Evolutionary conservation across 495 filamentous ascomycete genomes (phyloP), one percentile per base, ranked within the genome.

Genomic region (Penicillium herquei): DNA sequence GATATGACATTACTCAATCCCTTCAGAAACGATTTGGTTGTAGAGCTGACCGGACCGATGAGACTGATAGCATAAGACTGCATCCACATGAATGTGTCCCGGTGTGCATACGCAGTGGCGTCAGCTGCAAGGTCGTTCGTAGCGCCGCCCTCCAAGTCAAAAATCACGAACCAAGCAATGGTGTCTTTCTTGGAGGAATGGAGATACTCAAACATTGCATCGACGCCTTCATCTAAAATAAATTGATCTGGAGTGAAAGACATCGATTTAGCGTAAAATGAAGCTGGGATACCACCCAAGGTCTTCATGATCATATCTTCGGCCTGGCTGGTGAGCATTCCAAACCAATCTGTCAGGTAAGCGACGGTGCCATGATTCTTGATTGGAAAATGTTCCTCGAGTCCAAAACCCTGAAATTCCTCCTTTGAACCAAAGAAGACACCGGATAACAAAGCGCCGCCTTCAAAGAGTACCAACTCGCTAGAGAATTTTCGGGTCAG

Each of bases 271-370:
- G 77, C 56, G 49, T 79, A 78, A 57, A 81, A 80, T 0, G 75
- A 63, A 6, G 59, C 65, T 3, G 76, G 75, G 13, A 69, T 65
- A 3, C 63, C 70, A 8, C 70, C 72, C 8, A 33, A 64, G 7
- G 67, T 39, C 6, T 60, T 33, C 1, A 64, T 48, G 1, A 66
- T 63, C n/a, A 67, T 30, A 33, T 81, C 73, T 55, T 85, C 76
- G 12, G 75, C 80, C 52, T 76, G 69, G 46, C 81, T 72, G 0
- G 68, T 64, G 1, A 84, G 54, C 52, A 81, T 67, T 0, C 72
- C 79, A 6, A 85, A 65, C 82, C 82, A 88, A 64, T 84, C 77
- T 17, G 77, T 76, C 30, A 84, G 41, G n/a, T 77, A 65, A 10
- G 71, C 18, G 8, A 80, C 54, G 35, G 58, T 72, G 3, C 60